Evolutionary conservation across 345 rosid species (phyloP).

Genomic region (Stellera chamaejasme): DNA sequence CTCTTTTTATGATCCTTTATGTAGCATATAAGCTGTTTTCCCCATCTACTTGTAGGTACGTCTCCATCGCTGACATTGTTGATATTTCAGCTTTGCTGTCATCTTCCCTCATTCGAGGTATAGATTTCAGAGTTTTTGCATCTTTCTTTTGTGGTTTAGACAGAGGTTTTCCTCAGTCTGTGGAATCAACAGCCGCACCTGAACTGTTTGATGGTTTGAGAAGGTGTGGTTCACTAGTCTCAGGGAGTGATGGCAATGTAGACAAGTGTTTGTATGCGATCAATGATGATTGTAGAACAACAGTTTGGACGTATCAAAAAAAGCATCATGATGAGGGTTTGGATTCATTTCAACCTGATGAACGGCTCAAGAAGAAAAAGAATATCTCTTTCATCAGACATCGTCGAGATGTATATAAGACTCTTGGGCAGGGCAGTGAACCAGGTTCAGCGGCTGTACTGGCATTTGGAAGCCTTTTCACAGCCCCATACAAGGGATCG

Average conservation of each 20-base stretch:
- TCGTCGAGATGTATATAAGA: slow-evolving; percentile 51
- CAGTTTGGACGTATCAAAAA: slow-evolving; percentile 67
- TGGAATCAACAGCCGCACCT: slow-evolving; percentile 19
- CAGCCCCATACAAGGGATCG: slow-evolving; percentile 74
- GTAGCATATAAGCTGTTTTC: not conserved
- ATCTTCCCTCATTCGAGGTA: slow-evolving; percentile 43
- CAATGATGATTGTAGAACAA: slow-evolving; percentile 77
- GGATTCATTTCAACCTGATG: slow-evolving; percentile 75
- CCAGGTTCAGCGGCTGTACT: slow-evolving; percentile 54
- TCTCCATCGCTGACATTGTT: slow-evolving; percentile 73
- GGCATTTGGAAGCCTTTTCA: slow-evolving; percentile 87
- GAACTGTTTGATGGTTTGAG: slow-evolving; percentile 38
- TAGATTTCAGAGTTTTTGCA: slow-evolving; percentile 79
- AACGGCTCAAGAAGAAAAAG: slow-evolving; percentile 73
- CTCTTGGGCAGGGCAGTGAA: slow-evolving; percentile 68
- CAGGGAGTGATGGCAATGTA: slow-evolving; percentile 60
- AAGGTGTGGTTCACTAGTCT: slow-evolving; percentile 57
- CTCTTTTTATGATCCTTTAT: not conserved
- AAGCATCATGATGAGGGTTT: slow-evolving; percentile 46
- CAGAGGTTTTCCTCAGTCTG: slow-evolving; percentile 35
- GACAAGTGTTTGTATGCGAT: slow-evolving; percentile 57
- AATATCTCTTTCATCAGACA: slow-evolving; percentile 54
- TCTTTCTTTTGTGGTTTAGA: slow-evolving; percentile 57
- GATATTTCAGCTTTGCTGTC: slow-evolving; percentile 62
- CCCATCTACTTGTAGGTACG: slow-evolving; percentile 42